Evolutionary conservation across 768 basidiomycete species (phyloP), one percentile per base, ranked within the genome.

Genomic region (Serendipita sp.): DNA sequence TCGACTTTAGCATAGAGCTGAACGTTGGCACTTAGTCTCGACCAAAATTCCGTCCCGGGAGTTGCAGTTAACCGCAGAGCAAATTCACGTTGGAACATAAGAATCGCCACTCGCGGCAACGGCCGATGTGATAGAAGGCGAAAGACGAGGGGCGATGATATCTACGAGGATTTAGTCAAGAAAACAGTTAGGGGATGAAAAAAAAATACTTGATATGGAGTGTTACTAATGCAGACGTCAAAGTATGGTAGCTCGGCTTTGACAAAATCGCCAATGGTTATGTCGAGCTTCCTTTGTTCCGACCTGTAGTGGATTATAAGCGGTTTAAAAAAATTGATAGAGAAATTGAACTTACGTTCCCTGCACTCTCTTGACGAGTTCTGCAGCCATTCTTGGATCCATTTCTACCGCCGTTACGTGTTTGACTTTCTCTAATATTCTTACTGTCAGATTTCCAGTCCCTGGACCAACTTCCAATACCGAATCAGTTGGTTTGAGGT

Each of bases 21-120:
- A 10, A 97, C 96, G 73, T 99, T 98, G 18, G 92, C 95, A 16
- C 89, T 90, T 18, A 99, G 77, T 46, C 96, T 82, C 60, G 92
- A 96, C 96, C 96, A 99, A 3, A 95, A 77, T 3, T 83, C 77
- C 2, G 89, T 85, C 5, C 85, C 85, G 0, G 96, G 92, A 28
- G 82, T 79, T 2, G 95, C 95, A 46, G 89, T 85, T 10, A 99
- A 82, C 1, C 96, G 87, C 67, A 94, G 79, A 0, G 96, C 96
- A 71, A 99, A 99, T 75, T 99, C 96, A 65, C 93, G 88, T 76
- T 99, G 96, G 78, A 99, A 99, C 96, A 99, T 99, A 77, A 99
- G 88, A 67, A 99, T 91, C 38, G 92, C 91, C 65, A 89, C 84
- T 30, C 95, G 91, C 73, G 89, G 91, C 48, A 97, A 78, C 0